Evolutionary conservation across 192 early-diverging fungal genomes (phyloP).

Genomic region (Irineochytrium annulatum): DNA sequence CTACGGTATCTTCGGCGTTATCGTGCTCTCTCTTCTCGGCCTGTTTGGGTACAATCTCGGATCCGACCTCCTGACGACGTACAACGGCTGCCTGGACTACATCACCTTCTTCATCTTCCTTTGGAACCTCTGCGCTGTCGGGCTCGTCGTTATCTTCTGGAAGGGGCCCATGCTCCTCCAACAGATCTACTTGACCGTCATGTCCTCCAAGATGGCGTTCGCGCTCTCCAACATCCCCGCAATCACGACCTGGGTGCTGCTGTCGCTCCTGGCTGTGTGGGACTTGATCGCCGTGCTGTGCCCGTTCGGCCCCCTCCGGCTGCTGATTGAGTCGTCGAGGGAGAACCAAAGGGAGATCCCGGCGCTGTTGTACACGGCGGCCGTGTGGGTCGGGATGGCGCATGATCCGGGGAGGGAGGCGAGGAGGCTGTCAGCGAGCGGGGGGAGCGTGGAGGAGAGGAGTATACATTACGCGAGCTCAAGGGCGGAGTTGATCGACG

Average conservation of each 20-base stretch:
- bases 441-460: background rate
- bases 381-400: conserved; percentile 8
- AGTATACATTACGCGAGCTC: conserved; percentile 1
- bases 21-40: conserved; percentile 67
- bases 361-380: conserved; percentile 60
- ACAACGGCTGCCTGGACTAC: conserved; percentile 64
- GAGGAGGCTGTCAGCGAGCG: background rate
- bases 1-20: conserved; percentile 69
- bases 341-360: conserved; percentile 74
- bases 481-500: conserved; percentile 2
- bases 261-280: conserved; percentile 76
- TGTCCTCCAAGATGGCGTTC: conserved; percentile 79
- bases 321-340: conserved; percentile 73
- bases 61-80: conserved; percentile 27
- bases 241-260: conserved; percentile 81
- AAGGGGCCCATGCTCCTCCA: conserved; percentile 74
- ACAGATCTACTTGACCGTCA: conserved; percentile 73
- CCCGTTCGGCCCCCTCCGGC: conserved; percentile 79
- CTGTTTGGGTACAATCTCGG: conserved; percentile 70
- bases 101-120: conserved; percentile 69
- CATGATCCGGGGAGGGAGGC: background rate
- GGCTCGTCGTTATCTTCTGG: conserved; percentile 72
- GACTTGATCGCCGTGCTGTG: conserved; percentile 87
- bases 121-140: conserved; percentile 74
- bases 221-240: conserved; percentile 61